Evolutionary conservation across 2,329 filamentous ascomycete genomes (phyloP).

Genomic region (Fusarium abutilonis): DNA sequence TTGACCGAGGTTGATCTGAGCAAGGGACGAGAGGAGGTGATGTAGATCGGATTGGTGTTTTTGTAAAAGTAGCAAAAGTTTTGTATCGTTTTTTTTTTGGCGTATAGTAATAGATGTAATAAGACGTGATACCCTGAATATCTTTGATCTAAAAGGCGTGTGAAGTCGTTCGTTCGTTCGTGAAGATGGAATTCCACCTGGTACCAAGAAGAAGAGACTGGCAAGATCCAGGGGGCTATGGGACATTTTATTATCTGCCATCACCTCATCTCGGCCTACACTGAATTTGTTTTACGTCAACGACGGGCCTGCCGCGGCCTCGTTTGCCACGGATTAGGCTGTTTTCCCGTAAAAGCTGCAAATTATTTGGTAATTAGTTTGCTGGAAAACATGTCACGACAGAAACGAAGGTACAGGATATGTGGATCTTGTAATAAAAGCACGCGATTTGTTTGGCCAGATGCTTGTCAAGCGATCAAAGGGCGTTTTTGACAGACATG

Average conservation of each 20-base stretch:
- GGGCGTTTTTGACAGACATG: not conserved
- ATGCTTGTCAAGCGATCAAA: not conserved
- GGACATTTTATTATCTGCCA: slow-evolving; percentile 8
- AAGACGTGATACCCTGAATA: slow-evolving; percentile 42
- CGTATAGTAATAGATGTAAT: slow-evolving; percentile 39
- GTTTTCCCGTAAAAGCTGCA: slow-evolving; percentile 9
- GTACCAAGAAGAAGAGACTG: not conserved
- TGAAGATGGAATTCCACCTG: not conserved
- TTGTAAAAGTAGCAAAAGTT: slow-evolving; percentile 26
- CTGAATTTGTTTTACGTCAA: slow-evolving; percentile 33
- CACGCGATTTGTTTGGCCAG: not conserved
- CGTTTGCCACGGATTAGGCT: not conserved
- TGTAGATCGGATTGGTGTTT: slow-evolving; percentile 20
- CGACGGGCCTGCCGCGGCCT: slow-evolving; percentile 1
- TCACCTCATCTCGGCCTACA: slow-evolving; percentile 7
- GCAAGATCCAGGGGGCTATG: slow-evolving; percentile 1
- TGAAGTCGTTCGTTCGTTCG: slow-evolving; percentile 6
- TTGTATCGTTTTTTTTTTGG: slow-evolving; percentile 19
- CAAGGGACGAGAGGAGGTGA: slow-evolving; percentile 38
- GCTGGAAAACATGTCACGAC: slow-evolving; percentile 15
- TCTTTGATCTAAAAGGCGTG: not conserved
- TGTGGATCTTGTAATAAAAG: not conserved
- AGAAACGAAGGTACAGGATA: not conserved
- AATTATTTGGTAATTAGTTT: slow-evolving; percentile 34
- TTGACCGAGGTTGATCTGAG: slow-evolving; percentile 51